Evolutionary conservation across 2,329 filamentous ascomycete species (phyloP).

Genomic region (Helminthosporium solani): DNA sequence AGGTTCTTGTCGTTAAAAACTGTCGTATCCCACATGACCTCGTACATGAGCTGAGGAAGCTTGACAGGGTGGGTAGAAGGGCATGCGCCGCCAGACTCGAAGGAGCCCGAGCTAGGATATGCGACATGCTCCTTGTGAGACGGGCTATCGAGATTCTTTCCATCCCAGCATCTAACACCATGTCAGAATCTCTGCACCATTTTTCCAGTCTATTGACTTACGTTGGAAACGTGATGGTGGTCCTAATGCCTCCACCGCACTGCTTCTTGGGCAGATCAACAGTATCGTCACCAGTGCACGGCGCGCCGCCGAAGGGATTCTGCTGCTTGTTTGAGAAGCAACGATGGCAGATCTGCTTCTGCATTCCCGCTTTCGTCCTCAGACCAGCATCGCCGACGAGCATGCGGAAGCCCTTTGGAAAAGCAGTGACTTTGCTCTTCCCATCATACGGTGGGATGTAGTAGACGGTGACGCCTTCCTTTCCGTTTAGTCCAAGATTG

Average conservation of each 20-base stretch:
- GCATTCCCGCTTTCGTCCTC: constrained; percentile 17
- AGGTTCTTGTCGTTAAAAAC: constrained; percentile 25
- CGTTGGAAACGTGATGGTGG: constrained; percentile 51
- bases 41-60: constrained; percentile 50
- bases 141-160: constrained; percentile 50
- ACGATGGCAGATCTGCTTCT: constrained; percentile 47
- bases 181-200: background rate
- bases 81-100: constrained; percentile 33
- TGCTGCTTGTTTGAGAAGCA: constrained; percentile 49
- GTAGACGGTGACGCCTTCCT: constrained; percentile 32
- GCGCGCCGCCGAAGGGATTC: constrained; percentile 39
- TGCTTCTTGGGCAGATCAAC: constrained; percentile 23
- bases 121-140: constrained; percentile 58
- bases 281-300: constrained; percentile 38
- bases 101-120: constrained; percentile 25
- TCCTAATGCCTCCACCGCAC: constrained; percentile 46
- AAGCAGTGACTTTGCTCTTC: constrained; percentile 38
- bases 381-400: constrained; percentile 25
- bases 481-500: constrained; percentile 23
- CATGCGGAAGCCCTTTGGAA: constrained; percentile 31
- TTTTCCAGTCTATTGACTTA: constrained; percentile 14
- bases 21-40: constrained; percentile 49
- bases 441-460: constrained; percentile 35
- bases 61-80: constrained; percentile 46
- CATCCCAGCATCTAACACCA: constrained; percentile 46